Conservation (phyloP, 2,329 filamentous ascomycete genomes). For the Cryphonectria japonica region DNA sequence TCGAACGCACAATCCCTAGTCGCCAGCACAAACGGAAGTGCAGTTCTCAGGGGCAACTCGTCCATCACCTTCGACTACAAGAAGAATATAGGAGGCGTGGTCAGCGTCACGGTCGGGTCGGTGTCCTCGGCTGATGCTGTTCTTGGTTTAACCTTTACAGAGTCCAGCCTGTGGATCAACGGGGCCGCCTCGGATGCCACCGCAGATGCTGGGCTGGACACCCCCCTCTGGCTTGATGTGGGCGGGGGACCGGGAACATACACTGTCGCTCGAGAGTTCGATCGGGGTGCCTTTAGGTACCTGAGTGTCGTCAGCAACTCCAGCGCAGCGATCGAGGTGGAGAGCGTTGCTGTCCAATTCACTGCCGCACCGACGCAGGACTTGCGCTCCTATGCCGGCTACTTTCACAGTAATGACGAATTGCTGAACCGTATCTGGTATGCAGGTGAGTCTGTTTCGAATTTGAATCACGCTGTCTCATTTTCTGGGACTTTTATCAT, state of each 20-base stretch:
- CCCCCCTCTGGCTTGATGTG: conserved; percentile 11
- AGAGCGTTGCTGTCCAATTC: conserved; percentile 44
- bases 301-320: conserved; percentile 45
- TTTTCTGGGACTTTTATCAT: background rate
- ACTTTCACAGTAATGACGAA: conserved; percentile 39
- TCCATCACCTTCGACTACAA: conserved; percentile 32
- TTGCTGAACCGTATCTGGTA: conserved; percentile 44
- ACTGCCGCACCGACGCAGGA: conserved; percentile 41
- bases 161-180: conserved; percentile 19
- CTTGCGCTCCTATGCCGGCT: conserved; percentile 38
- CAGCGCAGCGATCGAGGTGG: conserved; percentile 44
- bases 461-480: background rate
- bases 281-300: conserved; percentile 51
- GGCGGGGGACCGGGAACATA: conserved; percentile 17
- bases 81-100: conserved; percentile 18
- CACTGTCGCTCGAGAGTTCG: conserved; percentile 35
- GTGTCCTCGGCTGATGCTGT: conserved; percentile 6
- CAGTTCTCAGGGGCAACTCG: conserved; percentile 19
- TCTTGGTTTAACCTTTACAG: conserved; percentile 18
- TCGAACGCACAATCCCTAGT: conserved; percentile 9
- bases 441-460: conserved; percentile 30
- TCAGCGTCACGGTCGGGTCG: conserved; percentile 10
- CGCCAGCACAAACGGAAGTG: background rate
- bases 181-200: conserved; percentile 18
- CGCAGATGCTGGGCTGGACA: conserved; percentile 12